These are phyloP conservation scores for Fusarium cyanostomum DNA, from an alignment of 2,329 filamentous ascomycete species.

Conservation along the genomic window DNA sequence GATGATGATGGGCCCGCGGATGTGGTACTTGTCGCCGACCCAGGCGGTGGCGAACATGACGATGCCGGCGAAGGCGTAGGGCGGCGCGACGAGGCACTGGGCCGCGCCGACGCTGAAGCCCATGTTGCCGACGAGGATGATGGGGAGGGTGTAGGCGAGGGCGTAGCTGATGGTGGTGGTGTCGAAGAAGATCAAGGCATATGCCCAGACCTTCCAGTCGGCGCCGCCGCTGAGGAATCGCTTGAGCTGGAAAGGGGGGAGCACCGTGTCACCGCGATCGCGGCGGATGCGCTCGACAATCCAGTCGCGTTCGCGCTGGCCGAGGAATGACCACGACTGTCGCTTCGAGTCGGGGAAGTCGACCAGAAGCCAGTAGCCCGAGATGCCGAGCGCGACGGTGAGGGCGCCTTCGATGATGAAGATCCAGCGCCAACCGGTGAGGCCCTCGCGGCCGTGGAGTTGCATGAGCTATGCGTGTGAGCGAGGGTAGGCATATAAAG, in stretches of 20 bases:
- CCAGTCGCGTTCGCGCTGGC: conserved; percentile 60
- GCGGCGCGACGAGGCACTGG: conserved; percentile 77
- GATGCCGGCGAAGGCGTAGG: conserved; percentile 72
- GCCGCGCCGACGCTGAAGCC: conserved; percentile 70
- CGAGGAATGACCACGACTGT: conserved; percentile 63
- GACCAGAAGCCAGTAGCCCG: conserved; percentile 66
- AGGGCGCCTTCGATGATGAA: conserved; percentile 66
- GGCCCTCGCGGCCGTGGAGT: conserved; percentile 63
- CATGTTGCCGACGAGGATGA: conserved; percentile 73
- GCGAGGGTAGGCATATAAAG: neutral
- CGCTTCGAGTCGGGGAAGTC: conserved; percentile 70
- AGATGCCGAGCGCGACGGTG: conserved; percentile 62
- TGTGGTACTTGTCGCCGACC: conserved; percentile 71
- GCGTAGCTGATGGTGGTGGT: conserved; percentile 79
- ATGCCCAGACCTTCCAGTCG: conserved; percentile 70
- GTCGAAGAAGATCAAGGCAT: conserved; percentile 69
- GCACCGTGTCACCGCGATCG: conserved; percentile 66
- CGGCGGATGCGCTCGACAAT: conserved; percentile 62
- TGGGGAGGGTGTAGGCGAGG: conserved; percentile 80
- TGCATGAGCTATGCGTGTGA: conserved; percentile 63
- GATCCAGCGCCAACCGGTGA: conserved; percentile 74
- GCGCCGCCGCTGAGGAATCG: conserved; percentile 58
- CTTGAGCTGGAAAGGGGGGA: conserved; percentile 60
- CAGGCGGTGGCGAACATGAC: conserved; percentile 69
- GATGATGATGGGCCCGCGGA: conserved; percentile 73